Conservation (phyloP, 139 green algal species). For the Chlorella sp. region DNA sequence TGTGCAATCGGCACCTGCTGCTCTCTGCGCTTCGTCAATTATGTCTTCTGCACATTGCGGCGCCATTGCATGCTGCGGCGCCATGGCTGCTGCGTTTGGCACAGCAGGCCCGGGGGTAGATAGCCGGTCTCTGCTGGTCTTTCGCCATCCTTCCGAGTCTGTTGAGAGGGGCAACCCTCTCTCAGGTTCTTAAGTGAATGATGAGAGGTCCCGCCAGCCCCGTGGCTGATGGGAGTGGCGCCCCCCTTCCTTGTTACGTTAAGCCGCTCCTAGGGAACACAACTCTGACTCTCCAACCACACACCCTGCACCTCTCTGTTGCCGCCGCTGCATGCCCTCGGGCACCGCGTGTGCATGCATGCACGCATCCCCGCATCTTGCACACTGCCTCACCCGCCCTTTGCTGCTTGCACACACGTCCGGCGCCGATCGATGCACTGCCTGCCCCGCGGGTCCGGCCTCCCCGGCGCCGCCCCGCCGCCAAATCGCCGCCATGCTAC, state of each 20-base stretch:
- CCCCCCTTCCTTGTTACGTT: slow-evolving; percentile 50
- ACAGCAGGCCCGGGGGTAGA: background rate
- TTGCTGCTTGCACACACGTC: too few relatives aligned
- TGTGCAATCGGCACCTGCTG: background rate
- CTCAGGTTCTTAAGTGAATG: slow-evolving; percentile 40
- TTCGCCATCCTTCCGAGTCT: slow-evolving; percentile 42
- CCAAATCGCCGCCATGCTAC: background rate
- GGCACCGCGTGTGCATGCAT: background rate
- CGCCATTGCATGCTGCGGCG: background rate
- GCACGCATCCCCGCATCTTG: background rate
- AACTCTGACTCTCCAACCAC: slow-evolving; percentile 42
- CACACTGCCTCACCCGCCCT: too few relatives aligned
- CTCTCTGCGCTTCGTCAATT: background rate
- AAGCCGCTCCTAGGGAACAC: slow-evolving; percentile 37
- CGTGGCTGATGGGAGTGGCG: slow-evolving; percentile 27
- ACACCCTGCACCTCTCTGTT: background rate
- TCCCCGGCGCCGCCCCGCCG: too few relatives aligned
- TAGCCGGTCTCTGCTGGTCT: background rate
- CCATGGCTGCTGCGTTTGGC: background rate
- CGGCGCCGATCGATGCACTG: background rate
- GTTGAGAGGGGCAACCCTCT: background rate
- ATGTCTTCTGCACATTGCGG: background rate
- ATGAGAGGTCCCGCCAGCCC: slow-evolving; percentile 42
- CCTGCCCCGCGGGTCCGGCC: background rate
- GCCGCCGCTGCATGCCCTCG: background rate